Evolutionary conservation across 306 rosid species (phyloP), one percentile per base, ranked within the genome.

Genomic region (Malus domestica): DNA sequence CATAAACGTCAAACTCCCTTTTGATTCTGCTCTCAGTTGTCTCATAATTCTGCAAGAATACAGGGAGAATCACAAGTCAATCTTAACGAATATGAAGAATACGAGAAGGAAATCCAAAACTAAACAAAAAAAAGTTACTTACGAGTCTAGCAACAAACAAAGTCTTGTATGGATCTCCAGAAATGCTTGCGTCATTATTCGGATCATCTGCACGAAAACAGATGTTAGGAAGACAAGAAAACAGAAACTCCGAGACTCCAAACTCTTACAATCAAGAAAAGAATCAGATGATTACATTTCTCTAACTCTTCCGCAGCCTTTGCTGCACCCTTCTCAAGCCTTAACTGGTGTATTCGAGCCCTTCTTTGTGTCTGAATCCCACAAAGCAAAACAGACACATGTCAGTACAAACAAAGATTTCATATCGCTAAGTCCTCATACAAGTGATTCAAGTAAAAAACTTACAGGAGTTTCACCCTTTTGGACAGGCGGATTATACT

Each of bases 101-200:
- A 49, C 72, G 67, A 59, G 73, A 23, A 67, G 46, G 42, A 58
- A 49, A 66, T 46, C 8, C 14, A 40, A n/a, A 70, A 75, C 23
- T 1, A 19, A 57, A 82, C 3, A 10, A 46, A 59, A 76, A 70
- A 66, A 72, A 18, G 72, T 40, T 40, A 86, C 99, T 88, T 81
- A 96, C 99, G 18, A 96, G 93, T 85, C 89, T 88, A 22, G 99
- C 98, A 64, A 96, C 96, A 25, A 96, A 96, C 81, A 96, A 77
- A 8, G 99, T 96, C 88, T 92, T 92, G 88, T 92, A 96, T 25
- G 99, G 99, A 84, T 95, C 99, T 78, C 99, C 99, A 18, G 99
- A 88, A 74, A 90, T 58, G 74, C 78, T 87, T 71, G 97, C 90
- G 63, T 95, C 97, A 38, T 81, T 90, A 30, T 79, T 85, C 68